Conservation (phyloP, 2,329 filamentous ascomycete genomes). For the Beauveria caledonica region DNA sequence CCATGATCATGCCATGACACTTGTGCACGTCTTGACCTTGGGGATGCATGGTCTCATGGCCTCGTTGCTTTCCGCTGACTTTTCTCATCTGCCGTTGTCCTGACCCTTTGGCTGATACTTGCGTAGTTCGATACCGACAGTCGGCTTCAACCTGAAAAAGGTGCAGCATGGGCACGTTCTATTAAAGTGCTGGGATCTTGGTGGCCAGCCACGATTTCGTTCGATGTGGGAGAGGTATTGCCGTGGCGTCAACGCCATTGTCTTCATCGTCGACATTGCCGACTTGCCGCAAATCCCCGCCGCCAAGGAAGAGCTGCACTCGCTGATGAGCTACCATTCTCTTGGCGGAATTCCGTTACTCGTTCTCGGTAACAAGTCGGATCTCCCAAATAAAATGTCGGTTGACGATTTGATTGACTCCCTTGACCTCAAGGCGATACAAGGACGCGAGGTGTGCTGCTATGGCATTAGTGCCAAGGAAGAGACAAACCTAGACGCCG, state of each 20-base stretch:
- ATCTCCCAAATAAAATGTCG: slow-evolving; percentile 80
- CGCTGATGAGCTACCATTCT: slow-evolving; percentile 74
- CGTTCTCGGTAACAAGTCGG: slow-evolving; percentile 94
- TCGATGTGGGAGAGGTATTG: slow-evolving; percentile 99
- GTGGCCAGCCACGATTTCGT: slow-evolving; percentile 91
- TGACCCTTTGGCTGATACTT: slow-evolving; percentile 29
- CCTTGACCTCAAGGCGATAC: slow-evolving; percentile 81
- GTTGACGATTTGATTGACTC: slow-evolving; percentile 94
- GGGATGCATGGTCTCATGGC: not conserved
- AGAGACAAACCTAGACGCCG: slow-evolving; percentile 95
- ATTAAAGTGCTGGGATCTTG: slow-evolving; percentile 97
- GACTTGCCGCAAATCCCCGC: slow-evolving; percentile 72
- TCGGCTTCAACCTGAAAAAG: slow-evolving; percentile 98
- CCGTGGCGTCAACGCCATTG: slow-evolving; percentile 92
- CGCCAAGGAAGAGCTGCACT: slow-evolving; percentile 86
- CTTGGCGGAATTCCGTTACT: slow-evolving; percentile 86
- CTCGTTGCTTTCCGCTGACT: not conserved
- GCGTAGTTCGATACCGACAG: slow-evolving; percentile 88
- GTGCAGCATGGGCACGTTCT: slow-evolving; percentile 98
- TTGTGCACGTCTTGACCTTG: not conserved
- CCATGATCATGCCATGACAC: not conserved
- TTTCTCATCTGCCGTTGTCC: not conserved
- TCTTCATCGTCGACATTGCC: slow-evolving; percentile 96
- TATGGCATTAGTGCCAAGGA: slow-evolving; percentile 99
- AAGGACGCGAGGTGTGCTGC: slow-evolving; percentile 90